phyloP scores from a whole-genome alignment of 2,329 filamentous ascomycete genomes.

The Nannizzia gypsea region DNA sequence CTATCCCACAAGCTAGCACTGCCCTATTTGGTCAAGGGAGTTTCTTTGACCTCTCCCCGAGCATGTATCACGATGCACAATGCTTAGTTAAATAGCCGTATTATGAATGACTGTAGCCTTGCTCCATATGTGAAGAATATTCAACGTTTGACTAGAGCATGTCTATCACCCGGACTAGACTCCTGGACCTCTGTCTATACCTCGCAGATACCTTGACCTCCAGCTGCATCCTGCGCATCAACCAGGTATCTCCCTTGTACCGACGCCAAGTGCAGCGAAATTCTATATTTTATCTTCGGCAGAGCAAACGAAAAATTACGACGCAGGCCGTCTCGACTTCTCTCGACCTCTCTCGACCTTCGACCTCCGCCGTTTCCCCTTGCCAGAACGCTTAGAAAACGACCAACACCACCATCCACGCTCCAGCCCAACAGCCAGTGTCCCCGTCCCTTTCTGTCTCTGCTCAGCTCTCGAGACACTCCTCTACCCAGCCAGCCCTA shows the following conservation, averaged over 20 bases:
- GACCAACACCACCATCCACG: neutral
- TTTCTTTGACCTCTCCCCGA: too few species aligned
- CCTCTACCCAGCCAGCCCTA: neutral
- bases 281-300: neutral
- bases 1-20: too few species aligned
- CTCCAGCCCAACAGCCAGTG: neutral
- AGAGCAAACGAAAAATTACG: neutral
- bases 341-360: neutral
- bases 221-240: neutral
- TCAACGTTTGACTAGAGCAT: neutral
- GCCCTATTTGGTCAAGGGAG: too few species aligned
- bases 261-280: neutral
- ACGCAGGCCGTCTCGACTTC: neutral
- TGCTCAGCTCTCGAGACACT: neutral
- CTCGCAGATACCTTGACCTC: neutral
- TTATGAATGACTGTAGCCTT: too few species aligned
- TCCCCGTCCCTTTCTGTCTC: too few species aligned
- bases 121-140: neutral
- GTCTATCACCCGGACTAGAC: neutral
- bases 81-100: too few species aligned
- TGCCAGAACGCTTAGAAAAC: neutral
- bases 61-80: too few species aligned
- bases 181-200: neutral
- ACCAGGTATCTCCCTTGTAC: neutral
- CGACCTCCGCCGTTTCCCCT: neutral